Conservation (phyloP, 805 yeast genomes). For the Saturnispora gosingensis region DNA sequence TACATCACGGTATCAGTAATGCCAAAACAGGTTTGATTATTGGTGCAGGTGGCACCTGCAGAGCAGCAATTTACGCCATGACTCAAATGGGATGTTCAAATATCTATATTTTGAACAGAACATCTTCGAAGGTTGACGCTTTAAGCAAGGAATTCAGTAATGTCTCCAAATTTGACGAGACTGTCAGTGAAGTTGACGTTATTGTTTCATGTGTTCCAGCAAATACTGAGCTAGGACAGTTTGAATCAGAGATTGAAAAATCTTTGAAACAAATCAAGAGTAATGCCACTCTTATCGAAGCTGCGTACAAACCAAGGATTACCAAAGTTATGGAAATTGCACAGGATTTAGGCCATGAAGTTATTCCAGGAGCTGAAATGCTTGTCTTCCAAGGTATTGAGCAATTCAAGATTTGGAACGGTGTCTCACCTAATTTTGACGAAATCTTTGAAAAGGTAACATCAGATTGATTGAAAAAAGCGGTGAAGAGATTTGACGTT, state of each 20-base stretch:
- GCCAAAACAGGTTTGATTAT: constrained; percentile 54
- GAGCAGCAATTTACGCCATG: constrained; percentile 89
- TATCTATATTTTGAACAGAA: constrained; percentile 77
- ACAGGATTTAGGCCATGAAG: constrained; percentile 41
- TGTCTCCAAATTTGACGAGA: constrained; percentile 24
- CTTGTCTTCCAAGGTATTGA: constrained; percentile 86
- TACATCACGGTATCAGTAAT: constrained; percentile 51
- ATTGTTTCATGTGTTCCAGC: constrained; percentile 81
- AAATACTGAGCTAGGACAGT: constrained; percentile 54
- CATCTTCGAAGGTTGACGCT: constrained; percentile 51
- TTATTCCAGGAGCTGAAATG: constrained; percentile 88
- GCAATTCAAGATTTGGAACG: constrained; percentile 76
- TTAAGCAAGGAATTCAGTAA: constrained; percentile 53
- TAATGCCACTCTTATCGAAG: constrained; percentile 60
- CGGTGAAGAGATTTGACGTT: neutral
- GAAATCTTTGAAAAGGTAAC: constrained; percentile 53
- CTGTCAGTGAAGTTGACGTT: constrained; percentile 35
- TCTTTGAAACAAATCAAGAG: constrained; percentile 35
- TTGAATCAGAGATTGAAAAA: constrained; percentile 40
- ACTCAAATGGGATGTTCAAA: constrained; percentile 64
- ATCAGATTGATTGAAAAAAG: neutral
- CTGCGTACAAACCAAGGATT: constrained; percentile 84
- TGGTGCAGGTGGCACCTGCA: constrained; percentile 97
- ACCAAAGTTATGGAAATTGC: constrained; percentile 86
- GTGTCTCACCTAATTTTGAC: constrained; percentile 51